These are phyloP conservation scores for Colletotrichum cuscutae DNA, from an alignment of 2,329 filamentous ascomycete species.

Conservation along the genomic window DNA sequence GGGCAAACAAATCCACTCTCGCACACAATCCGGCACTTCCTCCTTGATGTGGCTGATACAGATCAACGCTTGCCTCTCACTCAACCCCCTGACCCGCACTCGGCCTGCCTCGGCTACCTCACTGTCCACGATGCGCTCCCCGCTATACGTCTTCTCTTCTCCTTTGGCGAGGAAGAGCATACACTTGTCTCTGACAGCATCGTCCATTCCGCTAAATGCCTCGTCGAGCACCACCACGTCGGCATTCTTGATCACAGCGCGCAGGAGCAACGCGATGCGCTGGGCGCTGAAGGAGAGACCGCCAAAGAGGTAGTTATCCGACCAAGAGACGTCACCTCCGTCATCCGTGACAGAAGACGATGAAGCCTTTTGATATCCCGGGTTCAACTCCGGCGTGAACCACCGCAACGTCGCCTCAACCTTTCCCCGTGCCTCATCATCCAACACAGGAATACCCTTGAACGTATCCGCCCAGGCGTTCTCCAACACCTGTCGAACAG, in stretches of 20 bases:
- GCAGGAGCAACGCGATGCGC: conserved; percentile 84
- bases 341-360: conserved; percentile 35
- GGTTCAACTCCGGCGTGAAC: conserved; percentile 84
- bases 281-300: conserved; percentile 84
- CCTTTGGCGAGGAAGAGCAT: conserved; percentile 80
- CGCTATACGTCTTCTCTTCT: conserved; percentile 58
- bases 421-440: conserved; percentile 62
- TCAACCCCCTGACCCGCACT: conserved; percentile 70
- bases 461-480: conserved; percentile 94
- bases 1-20: conserved; percentile 88
- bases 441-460: conserved; percentile 73
- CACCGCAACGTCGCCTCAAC: conserved; percentile 78
- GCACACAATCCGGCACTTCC: conserved; percentile 85
- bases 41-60: conserved; percentile 92
- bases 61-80: conserved; percentile 81
- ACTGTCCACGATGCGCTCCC: conserved; percentile 56
- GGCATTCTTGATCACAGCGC: conserved; percentile 81
- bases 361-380: conserved; percentile 47
- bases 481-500: conserved; percentile 79
- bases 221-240: conserved; percentile 89
- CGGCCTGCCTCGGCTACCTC: conserved; percentile 53
- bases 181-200: conserved; percentile 85
- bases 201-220: conserved; percentile 88
- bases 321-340: conserved; percentile 64
- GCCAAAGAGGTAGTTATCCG: conserved; percentile 74